Percentiles rank a stretch among this genome's conserved stretches.
These are phyloP conservation scores for Cercis canadensis DNA, from an alignment of 306 rosid species.

Conservation along the genomic window DNA sequence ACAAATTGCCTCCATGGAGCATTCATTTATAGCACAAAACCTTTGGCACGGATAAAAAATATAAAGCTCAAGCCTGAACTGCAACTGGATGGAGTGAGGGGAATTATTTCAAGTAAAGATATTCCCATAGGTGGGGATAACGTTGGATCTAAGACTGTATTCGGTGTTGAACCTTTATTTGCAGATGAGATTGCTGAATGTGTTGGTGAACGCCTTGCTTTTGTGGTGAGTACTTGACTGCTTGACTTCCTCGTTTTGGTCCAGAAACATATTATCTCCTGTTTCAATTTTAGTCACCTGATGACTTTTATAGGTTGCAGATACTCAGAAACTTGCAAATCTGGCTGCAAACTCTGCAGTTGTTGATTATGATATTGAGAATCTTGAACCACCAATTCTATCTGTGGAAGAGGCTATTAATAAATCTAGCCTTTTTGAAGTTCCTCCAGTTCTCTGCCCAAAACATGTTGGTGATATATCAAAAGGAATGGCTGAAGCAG, in stretches of 20 bases:
- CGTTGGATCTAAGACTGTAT: constrained; percentile 63
- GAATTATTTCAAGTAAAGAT: constrained; percentile 70
- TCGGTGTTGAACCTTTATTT: constrained; percentile 79
- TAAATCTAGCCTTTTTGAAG: constrained; percentile 75
- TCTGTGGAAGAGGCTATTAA: constrained; percentile 83
- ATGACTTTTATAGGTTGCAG: constrained; percentile 73
- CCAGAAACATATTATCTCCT: constrained; percentile 19
- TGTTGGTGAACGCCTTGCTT: constrained; percentile 80
- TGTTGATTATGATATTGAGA: constrained; percentile 68
- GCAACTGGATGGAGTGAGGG: constrained; percentile 58
- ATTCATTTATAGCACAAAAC: constrained; percentile 70
- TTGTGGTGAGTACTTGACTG: constrained; percentile 75
- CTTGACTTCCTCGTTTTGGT: constrained; percentile 28
- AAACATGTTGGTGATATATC: constrained; percentile 78
- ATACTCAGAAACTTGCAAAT: constrained; percentile 89
- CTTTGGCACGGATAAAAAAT: constrained; percentile 74
- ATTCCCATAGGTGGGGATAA: constrained; percentile 76
- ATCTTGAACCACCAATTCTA: constrained; percentile 72
- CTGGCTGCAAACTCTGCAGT: constrained; percentile 65
- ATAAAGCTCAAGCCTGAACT: constrained; percentile 53
- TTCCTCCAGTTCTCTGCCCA: constrained; percentile 70
- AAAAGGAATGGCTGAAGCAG: constrained; percentile 92
- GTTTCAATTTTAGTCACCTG: constrained; percentile 34
- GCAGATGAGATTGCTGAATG: constrained; percentile 69
- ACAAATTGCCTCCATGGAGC: constrained; percentile 80